Evolutionary conservation across 371 early-diverging fungal species (phyloP).

Genomic region (Parasitella parasitica): DNA sequence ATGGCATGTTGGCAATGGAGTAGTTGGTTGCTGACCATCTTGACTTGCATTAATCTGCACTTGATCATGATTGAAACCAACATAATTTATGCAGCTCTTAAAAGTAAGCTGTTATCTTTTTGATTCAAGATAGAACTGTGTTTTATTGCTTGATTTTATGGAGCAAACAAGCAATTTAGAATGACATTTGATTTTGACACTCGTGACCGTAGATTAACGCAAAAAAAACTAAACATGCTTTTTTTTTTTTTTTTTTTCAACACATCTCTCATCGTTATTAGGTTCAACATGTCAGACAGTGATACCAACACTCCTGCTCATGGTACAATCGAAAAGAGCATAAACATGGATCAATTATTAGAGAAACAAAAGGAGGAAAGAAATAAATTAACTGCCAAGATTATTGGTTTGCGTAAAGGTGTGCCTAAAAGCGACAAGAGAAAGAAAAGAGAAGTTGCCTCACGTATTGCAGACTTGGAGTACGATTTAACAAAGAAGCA

Average conservation of each 20-base stretch:
- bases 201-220: too few relatives aligned
- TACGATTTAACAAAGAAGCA: conserved; percentile 64
- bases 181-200: too few relatives aligned
- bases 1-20: too few relatives aligned
- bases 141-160: too few relatives aligned
- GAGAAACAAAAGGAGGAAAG: conserved; percentile 78
- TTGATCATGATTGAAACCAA: too few relatives aligned
- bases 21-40: too few relatives aligned
- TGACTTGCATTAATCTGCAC: too few relatives aligned
- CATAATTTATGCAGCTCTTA: too few relatives aligned
- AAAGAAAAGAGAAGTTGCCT: conserved; percentile 81
- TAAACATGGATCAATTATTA: conserved; percentile 57
- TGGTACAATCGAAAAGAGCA: neutral
- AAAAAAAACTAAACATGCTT: too few relatives aligned
- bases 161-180: too few relatives aligned
- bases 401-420: conserved; percentile 75
- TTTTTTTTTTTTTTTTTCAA: neutral
- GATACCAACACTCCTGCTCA: neutral
- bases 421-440: conserved; percentile 80
- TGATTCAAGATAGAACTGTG: too few relatives aligned
- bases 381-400: conserved; percentile 68
- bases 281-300: neutral
- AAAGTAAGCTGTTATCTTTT: too few relatives aligned
- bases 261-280: neutral
- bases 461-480: conserved; percentile 73